Conservation (phyloP, 2,329 filamentous ascomycete genomes). For the Xylaria sp. region DNA sequence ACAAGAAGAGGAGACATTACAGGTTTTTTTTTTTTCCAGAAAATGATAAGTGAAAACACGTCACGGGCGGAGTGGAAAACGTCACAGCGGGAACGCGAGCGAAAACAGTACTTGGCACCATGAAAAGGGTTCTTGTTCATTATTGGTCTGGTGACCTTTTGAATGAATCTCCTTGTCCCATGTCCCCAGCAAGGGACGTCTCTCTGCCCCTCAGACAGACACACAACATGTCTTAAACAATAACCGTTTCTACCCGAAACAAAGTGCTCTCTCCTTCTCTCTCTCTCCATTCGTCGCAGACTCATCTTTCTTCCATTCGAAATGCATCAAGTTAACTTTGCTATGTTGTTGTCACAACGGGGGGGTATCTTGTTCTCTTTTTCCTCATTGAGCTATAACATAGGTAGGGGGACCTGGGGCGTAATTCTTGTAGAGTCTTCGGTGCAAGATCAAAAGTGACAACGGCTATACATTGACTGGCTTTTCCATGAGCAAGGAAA, state of each 20-base stretch:
- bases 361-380: slow-evolving; percentile 1
- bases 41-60: not conserved
- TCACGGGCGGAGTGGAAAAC: not conserved
- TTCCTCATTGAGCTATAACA: not conserved
- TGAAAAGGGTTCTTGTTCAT: not conserved
- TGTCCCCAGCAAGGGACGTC: no score
- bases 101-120: no score
- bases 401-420: not conserved
- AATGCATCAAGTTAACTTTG: not conserved
- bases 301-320: not conserved
- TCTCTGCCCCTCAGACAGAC: no score
- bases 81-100: no score
- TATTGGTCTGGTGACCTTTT: not conserved
- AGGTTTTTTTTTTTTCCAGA: no score
- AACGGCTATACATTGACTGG: not conserved
- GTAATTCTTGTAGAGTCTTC: not conserved
- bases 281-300: not conserved
- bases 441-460: not conserved
- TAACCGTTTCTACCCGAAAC: not conserved
- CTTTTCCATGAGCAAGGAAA: not conserved
- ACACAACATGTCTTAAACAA: not conserved
- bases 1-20: no score
- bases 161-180: not conserved
- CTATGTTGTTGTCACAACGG: not conserved
- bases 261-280: not conserved